Percentiles rank a stretch among this genome's conserved stretches.
Evolutionary conservation across 2,329 filamentous ascomycete species (phyloP).

Genomic region (Alternaria sp.): DNA sequence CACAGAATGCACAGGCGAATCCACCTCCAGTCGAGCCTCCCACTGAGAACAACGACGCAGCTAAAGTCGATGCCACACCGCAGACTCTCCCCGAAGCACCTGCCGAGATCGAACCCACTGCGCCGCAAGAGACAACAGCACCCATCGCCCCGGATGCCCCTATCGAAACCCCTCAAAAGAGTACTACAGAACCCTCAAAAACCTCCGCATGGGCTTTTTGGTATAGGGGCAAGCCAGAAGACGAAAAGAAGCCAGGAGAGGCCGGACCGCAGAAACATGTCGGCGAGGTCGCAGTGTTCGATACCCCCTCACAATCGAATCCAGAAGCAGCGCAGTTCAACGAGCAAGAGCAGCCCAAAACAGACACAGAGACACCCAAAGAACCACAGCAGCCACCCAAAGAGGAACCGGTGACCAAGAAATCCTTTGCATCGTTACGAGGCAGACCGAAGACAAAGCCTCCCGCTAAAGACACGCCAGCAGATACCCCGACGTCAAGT

Average conservation of each 20-base stretch:
- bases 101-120: conserved; percentile 1
- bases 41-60: conserved; percentile 3
- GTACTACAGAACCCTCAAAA: conserved; percentile 50
- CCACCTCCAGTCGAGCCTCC: conserved; percentile 25
- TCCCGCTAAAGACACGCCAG: conserved; percentile 21
- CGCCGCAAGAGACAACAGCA: conserved; percentile 1
- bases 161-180: conserved; percentile 8
- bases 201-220: conserved; percentile 81
- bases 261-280: conserved; percentile 64
- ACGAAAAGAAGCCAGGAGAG: conserved; percentile 60
- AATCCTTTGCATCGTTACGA: conserved; percentile 40
- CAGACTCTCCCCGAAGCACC: conserved; percentile 1
- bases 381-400: conserved; percentile 19
- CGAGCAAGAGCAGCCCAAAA: conserved; percentile 44
- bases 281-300: conserved; percentile 57
- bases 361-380: conserved; percentile 21
- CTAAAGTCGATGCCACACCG: conserved; percentile 14
- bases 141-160: conserved; percentile 13
- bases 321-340: conserved; percentile 61
- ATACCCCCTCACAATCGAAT: conserved; percentile 57
- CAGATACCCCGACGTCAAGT: conserved; percentile 36
- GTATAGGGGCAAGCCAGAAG: conserved; percentile 65
- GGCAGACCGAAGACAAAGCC: conserved; percentile 38
- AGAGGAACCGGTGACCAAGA: conserved; percentile 31
- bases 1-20: conserved; percentile 50